phyloP scores from a whole-genome alignment of 306 rosid species.

The Ceratonia siliqua region DNA sequence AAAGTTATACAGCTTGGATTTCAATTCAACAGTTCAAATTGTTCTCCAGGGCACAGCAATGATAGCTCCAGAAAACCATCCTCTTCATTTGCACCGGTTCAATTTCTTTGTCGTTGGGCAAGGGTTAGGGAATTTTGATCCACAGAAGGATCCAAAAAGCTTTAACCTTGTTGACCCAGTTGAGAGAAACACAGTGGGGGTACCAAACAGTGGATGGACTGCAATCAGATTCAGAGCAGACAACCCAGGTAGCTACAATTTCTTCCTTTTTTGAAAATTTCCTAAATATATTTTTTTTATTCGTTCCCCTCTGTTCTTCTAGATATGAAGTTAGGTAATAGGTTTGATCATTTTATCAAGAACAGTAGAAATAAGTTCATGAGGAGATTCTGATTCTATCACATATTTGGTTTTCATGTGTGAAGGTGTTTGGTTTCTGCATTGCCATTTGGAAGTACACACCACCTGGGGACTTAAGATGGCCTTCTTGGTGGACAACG shows the following conservation, averaged over 20 bases:
- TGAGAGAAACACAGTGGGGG: constrained; percentile 70
- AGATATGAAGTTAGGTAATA: not conserved
- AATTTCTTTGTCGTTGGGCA: constrained; percentile 73
- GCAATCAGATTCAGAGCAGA: constrained; percentile 82
- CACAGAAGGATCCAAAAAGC: constrained; percentile 44
- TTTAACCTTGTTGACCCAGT: constrained; percentile 75
- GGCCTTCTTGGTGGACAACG: constrained; percentile 76
- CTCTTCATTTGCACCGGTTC: constrained; percentile 66
- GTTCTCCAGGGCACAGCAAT: constrained; percentile 63
- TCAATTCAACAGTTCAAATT: constrained; percentile 60
- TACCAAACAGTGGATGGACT: constrained; percentile 71
- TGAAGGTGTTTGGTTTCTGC: constrained; percentile 78
- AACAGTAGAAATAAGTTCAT: not conserved
- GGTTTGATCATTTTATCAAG: not conserved
- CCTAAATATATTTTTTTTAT: not conserved
- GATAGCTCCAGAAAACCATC: constrained; percentile 73
- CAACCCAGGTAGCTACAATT: constrained; percentile 58
- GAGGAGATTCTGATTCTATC: not conserved
- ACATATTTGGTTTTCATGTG: not conserved
- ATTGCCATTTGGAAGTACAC: constrained; percentile 87
- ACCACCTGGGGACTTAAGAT: constrained; percentile 86
- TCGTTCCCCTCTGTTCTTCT: not conserved
- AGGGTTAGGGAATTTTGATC: constrained; percentile 72
- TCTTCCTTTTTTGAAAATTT: not conserved
- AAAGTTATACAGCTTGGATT: constrained; percentile 49